Base-by-base conservation (phyloP, 148 eudicot species). In the Camellia granthamiana region DNA sequence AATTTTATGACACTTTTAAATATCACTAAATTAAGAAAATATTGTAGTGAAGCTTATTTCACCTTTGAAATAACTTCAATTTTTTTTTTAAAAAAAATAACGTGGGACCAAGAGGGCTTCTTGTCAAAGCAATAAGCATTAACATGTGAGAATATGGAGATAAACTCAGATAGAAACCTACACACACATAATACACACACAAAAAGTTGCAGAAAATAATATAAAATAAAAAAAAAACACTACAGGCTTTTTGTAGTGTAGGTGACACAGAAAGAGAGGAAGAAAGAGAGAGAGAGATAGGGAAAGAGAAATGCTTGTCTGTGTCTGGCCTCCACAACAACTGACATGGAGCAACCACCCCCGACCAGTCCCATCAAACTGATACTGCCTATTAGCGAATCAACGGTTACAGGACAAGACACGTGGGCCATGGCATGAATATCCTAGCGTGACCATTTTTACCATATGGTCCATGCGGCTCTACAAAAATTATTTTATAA, bases 291-390 rank as follows among this genome's bases (percentile, higher is more conserved):
- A 9, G 12, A 42, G 13, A 52, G 14, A 51, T 0, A 51, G 77
- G 30, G 12, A 30, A 47, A 56, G 64, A 38, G 77, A 38, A 42
- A 74, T 58, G 30, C 7, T 14, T 74, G 78, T 75, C 66, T 58
- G 51, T 16, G 66, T 8, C 6, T 75, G 67, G 78, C 78, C 66
- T 15, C 38, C 67, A 59, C 42, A 75, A 58, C 78, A 75, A 75
- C 66, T 38, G 59, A 75, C 78, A 58, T 2, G 51, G 66, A 30
- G 66, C 15, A 59, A 56, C 3, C 47, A 51, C 54, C 60, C 76
- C 76, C 76, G 76, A 73, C 76, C 62, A 5, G 76, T 74, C 55
- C 72, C 74, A 77, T 81, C 84, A 60, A 76, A 14, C 9, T 60
- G 54, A 38, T 44, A 15, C 8, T 10, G 42, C 8, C 69, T 16